Evolutionary conservation across 2,329 filamentous ascomycete species (phyloP).

Genomic region (Zymoseptoria ardabiliae): DNA sequence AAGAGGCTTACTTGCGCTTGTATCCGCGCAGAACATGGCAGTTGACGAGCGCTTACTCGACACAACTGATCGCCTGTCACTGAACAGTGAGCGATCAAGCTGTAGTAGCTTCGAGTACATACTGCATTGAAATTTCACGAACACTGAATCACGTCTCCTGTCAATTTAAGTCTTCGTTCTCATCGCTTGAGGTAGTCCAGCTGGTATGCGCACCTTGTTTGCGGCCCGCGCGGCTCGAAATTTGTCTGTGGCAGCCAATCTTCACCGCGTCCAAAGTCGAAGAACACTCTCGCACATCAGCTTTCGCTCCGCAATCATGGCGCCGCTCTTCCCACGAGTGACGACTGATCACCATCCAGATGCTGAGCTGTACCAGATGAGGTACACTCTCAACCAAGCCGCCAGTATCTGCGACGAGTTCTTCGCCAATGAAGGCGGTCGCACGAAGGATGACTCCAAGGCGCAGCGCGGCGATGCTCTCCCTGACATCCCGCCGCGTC

Average conservation of each 20-base stretch:
- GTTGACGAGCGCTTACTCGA: background rate
- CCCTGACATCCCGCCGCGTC: background rate
- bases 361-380: background rate
- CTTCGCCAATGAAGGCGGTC: background rate
- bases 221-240: background rate
- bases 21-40: background rate
- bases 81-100: background rate
- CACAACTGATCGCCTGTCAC: background rate
- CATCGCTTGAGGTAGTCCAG: background rate
- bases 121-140: background rate
- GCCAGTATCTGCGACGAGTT: background rate
- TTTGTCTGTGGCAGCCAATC: background rate
- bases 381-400: background rate
- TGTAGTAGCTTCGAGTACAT: background rate
- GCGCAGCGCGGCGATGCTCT: background rate
- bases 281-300: background rate
- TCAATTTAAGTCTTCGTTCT: background rate
- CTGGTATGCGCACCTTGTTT: background rate
- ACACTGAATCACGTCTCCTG: background rate
- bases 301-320: background rate
- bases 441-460: background rate
- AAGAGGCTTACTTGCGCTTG: background rate
- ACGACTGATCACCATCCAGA: background rate
- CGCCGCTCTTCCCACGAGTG: background rate
- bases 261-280: background rate